Evolutionary conservation across 768 basidiomycete genomes (phyloP), one percentile per base, ranked within the genome.

Genomic region (Pisolithus orientalis): DNA sequence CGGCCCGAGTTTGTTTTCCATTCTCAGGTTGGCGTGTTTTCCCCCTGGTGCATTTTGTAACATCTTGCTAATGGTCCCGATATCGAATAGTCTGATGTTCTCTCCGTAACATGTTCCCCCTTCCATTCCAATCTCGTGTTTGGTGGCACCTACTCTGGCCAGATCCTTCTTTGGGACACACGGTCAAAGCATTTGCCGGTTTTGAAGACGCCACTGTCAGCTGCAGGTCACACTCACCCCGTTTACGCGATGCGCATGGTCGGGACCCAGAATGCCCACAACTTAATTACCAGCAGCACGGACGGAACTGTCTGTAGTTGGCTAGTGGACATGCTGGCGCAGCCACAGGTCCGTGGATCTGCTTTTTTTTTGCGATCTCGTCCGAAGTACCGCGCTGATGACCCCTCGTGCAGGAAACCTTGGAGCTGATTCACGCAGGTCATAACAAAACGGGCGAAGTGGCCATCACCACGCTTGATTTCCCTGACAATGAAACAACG

Each of bases 231-330:
- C 65, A 98, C 96, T 4, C 95, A 99, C 70, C 96, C 96, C 0
- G 91, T 99, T 38, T 99, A 99, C 72, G 90, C 92, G 0, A 96
- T 99, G 86, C 85, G 90, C 59, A 93, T 97, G 85, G 90, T 98
- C 16, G 96, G 96, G 8, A 96, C 96, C 2, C 96, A 98, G 70
- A 97, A 98, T 65, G 96, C 96, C 1, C 94, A 98, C 68, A 98
- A 96, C 64, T 72, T 99, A 53, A 93, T 99, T 57, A 93, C 94
- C 10, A 91, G 89, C 62, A 96, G 94, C 61, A 97, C 96, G 10
- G 96, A 99, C 67, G 96, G 96, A 3, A 87, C 87, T 27, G 91
- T 99, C 5, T 98, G 96, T 69, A 91, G 90, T 66, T 99, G 96
- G 96, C 73, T 95, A 9, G 90, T 96, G 7, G 96, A 99, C 70